Conservation (phyloP, 2,329 filamentous ascomycete genomes). For the Apiospora koreana region DNA sequence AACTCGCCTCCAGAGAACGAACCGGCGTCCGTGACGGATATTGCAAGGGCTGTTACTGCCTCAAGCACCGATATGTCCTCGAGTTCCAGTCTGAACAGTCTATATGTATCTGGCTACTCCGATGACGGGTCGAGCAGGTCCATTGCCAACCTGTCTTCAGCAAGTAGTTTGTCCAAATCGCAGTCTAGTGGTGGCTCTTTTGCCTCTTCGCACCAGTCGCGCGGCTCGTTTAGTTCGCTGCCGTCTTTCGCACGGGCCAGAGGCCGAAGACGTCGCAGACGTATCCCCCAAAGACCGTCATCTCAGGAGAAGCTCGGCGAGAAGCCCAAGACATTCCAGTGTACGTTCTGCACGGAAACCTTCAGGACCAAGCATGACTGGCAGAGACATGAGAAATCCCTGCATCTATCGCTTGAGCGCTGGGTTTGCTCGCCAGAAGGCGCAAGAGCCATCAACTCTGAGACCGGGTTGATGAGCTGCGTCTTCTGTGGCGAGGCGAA, state of each 20-base stretch:
- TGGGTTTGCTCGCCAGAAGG: constrained; percentile 67
- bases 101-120: constrained; percentile 57
- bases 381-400: constrained; percentile 70
- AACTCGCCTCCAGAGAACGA: constrained; percentile 62
- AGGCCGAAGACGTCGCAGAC: constrained; percentile 51
- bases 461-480: constrained; percentile 58
- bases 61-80: constrained; percentile 41
- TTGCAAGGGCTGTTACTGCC: constrained; percentile 58
- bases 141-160: constrained; percentile 59
- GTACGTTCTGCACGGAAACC: constrained; percentile 69
- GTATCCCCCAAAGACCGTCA: constrained; percentile 38
- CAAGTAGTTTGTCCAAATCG: constrained; percentile 62
- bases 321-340: constrained; percentile 62
- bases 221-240: constrained; percentile 54
- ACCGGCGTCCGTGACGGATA: constrained; percentile 59
- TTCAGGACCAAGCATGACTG: constrained; percentile 70
- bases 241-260: constrained; percentile 43
- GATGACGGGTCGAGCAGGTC: constrained; percentile 63
- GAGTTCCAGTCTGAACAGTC: constrained; percentile 58
- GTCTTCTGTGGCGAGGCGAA: constrained; percentile 61
- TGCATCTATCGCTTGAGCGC: constrained; percentile 63
- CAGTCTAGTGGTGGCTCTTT: constrained; percentile 61
- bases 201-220: constrained; percentile 60
- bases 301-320: constrained; percentile 39
- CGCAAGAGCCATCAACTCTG: constrained; percentile 55